Evolutionary conservation across 768 basidiomycete species (phyloP).

Genomic region (Mycena leptocephala): DNA sequence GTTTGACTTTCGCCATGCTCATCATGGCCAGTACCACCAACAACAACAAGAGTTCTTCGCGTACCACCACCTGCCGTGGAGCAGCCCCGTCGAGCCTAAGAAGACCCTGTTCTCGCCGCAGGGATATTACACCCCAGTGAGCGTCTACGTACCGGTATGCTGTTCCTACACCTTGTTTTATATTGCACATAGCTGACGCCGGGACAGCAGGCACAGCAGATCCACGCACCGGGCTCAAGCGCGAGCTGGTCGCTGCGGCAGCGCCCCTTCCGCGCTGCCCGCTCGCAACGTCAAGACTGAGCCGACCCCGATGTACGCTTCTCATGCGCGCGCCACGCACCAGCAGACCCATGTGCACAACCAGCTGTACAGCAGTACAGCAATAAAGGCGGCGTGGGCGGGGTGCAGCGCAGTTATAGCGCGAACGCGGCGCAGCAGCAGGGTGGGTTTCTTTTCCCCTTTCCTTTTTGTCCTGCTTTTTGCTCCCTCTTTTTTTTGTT

Average conservation of each 20-base stretch:
- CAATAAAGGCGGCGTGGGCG: not conserved
- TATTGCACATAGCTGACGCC: not conserved
- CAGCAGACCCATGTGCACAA: conserved; percentile 8
- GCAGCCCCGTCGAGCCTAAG: conserved; percentile 9
- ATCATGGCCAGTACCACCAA: not conserved
- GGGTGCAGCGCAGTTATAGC: conserved; percentile 31
- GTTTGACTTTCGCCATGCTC: conserved; percentile 1
- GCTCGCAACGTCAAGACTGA: not conserved
- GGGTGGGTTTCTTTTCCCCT: conserved; percentile 2
- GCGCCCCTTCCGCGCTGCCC: not conserved
- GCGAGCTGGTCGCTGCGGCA: conserved; percentile 22
- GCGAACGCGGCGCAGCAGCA: conserved; percentile 11
- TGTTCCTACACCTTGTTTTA: not conserved
- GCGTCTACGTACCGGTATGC: not conserved
- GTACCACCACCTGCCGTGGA: conserved; percentile 24
- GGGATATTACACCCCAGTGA: conserved; percentile 10
- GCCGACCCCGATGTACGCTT: not conserved
- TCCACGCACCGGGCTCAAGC: conserved; percentile 14
- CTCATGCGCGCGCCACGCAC: no score
- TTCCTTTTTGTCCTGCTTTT: not conserved
- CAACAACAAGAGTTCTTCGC: conserved; percentile 20
- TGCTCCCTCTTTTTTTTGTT: no score
- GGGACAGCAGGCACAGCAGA: not conserved
- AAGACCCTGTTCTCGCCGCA: not conserved
- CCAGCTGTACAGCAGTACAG: not conserved